phyloP scores from a whole-genome alignment of 352 stramenopile species.

The Albugo laibachii region DNA sequence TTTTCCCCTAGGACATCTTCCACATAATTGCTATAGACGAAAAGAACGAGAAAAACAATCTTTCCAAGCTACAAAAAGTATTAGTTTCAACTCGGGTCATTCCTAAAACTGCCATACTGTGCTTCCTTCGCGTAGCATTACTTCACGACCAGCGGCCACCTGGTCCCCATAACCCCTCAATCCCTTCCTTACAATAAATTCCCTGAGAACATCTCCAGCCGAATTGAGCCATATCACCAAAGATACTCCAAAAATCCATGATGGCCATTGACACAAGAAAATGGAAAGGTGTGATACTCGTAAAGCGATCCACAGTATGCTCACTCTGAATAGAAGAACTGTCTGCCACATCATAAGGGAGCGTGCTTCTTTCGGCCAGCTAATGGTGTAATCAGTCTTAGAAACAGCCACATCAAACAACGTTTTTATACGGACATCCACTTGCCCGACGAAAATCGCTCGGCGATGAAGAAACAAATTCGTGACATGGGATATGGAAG shows the following conservation, averaged over 20 bases:
- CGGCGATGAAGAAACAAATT: slow-evolving; percentile 38
- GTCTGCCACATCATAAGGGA: slow-evolving; percentile 61
- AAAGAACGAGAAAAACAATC: slow-evolving; percentile 36
- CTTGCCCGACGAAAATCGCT: slow-evolving; percentile 26
- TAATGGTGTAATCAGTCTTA: slow-evolving; percentile 1
- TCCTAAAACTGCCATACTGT: slow-evolving; percentile 10
- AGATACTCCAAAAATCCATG: slow-evolving; percentile 43
- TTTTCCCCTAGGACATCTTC: slow-evolving; percentile 26
- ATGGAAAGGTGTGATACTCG: slow-evolving; percentile 31
- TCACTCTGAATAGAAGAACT: slow-evolving; percentile 31
- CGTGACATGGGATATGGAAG: slow-evolving; percentile 44
- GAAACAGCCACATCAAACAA: neutral
- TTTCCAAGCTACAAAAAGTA: slow-evolving; percentile 21
- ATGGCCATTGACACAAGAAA: slow-evolving; percentile 39
- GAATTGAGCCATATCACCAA: slow-evolving; percentile 66
- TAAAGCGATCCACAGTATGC: slow-evolving; percentile 49
- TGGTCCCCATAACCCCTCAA: slow-evolving; percentile 36
- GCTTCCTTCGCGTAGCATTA: slow-evolving; percentile 40
- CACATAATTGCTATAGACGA: slow-evolving; percentile 66
- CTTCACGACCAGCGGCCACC: slow-evolving; percentile 32
- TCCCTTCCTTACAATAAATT: slow-evolving; percentile 40
- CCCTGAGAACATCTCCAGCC: slow-evolving; percentile 29
- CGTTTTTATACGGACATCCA: slow-evolving; percentile 20
- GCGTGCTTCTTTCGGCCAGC: slow-evolving; percentile 40
- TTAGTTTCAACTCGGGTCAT: neutral